Base-by-base conservation (phyloP, 352 stramenopile genomes). In the Blastocystis sp. region DNA sequence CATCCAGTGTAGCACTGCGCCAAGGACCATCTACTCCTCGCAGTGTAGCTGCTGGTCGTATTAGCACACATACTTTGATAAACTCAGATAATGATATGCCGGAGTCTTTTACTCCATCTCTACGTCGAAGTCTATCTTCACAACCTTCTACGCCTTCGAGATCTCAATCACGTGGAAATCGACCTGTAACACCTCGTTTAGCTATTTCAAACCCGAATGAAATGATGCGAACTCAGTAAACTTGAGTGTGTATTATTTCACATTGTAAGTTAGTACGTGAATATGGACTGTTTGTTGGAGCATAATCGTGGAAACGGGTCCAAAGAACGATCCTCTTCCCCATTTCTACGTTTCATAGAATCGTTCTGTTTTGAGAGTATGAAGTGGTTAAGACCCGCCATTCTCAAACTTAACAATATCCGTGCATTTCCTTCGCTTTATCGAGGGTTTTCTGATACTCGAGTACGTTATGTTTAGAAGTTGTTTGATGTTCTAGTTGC, bases 351-450 rank as follows among this genome's bases (percentile, higher is more conserved):
- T 64, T 35, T 64, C 24, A 75, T 75, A 58, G 0, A 3, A 35
- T 57, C 11, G 24, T 5, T 79, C 19, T 6, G 58, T 27, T 24
- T 53, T 58, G 53, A 27, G 30, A 24, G 13, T 37, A 81, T 81
- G 70, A 81, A 60, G 70, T 81, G 70, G 70, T 37, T 81, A 66
- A 48, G 70, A 42, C 70, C 70, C 62, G 42, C 48, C 27, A 81
- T 81, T 81, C 48, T 81, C 37, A 81, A 81, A 62, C 42, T 81
- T 42, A 81, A 81, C 42, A 81, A 81, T 40, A 81, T 60, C 62
- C 70, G 42, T 56, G 37, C 70, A 6, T 81, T 81, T 56, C 70
- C 70, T 81, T 81, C 70, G n/a, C 37, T 81, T 37, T 81, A 64
- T 33, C 42, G 70, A 7, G 70, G 70, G 24, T 60, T 58, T 64